Evolutionary conservation across 2,329 filamentous ascomycete genomes (phyloP).

Genomic region (Ophiostoma ips): DNA sequence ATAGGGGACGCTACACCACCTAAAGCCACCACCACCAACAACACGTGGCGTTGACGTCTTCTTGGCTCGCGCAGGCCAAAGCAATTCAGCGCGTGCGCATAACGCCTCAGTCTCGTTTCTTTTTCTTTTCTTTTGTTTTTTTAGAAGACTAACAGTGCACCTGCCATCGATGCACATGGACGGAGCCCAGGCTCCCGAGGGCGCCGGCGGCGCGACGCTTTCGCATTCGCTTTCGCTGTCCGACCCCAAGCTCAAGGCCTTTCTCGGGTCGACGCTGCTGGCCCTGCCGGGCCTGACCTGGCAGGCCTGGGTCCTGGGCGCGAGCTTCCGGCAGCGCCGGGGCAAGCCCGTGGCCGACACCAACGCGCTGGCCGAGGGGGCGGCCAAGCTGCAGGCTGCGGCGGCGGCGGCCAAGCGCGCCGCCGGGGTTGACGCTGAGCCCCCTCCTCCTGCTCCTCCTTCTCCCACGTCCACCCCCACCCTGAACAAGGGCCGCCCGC

Average conservation of each 20-base stretch:
- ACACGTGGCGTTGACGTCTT: too few relatives aligned
- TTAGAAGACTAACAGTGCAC: neutral
- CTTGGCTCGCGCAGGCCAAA: too few relatives aligned
- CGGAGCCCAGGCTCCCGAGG: neutral
- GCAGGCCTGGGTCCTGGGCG: constrained; percentile 13
- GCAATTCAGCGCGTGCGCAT: too few relatives aligned
- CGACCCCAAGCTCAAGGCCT: constrained; percentile 9
- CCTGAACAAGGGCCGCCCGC: neutral
- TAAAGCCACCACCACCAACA: too few relatives aligned
- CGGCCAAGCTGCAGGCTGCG: neutral
- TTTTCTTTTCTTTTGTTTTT: neutral
- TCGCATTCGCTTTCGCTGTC: neutral
- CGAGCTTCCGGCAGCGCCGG: constrained; percentile 11
- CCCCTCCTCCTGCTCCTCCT: neutral
- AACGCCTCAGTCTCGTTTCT: neutral
- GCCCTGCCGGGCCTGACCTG: constrained; percentile 13
- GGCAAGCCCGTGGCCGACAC: constrained; percentile 8
- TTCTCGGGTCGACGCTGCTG: constrained; percentile 11
- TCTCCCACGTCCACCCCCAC: neutral
- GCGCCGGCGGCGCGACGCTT: neutral
- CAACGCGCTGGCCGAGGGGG: constrained; percentile 5
- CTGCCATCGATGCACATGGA: constrained; percentile 5
- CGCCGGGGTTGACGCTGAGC: neutral
- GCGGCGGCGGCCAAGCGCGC: constrained; percentile 4
- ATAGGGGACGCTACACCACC: too few relatives aligned